These are phyloP conservation scores for Juglanconis oblonga DNA, from an alignment of 2,329 filamentous ascomycete genomes.

Conservation along the genomic window DNA sequence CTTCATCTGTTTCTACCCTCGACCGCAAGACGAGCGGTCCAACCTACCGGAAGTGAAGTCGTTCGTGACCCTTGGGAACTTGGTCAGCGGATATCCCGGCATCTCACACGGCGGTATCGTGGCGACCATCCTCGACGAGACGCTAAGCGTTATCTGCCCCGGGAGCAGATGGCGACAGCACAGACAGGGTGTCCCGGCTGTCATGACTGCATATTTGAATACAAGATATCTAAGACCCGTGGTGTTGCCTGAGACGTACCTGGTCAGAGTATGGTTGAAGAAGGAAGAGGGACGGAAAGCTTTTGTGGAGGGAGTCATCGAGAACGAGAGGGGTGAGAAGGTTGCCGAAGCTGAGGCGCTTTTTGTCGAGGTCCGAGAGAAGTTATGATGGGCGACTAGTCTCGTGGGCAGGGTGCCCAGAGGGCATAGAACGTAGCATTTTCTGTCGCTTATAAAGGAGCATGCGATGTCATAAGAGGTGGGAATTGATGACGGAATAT, in stretches of 20 bases:
- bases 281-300: conserved; percentile 53
- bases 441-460: background rate
- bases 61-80: conserved; percentile 42
- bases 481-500: background rate
- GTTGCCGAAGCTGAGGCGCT: conserved; percentile 52
- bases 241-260: conserved; percentile 43
- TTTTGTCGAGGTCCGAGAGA: conserved; percentile 36
- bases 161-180: conserved; percentile 31
- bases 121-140: conserved; percentile 57
- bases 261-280: conserved; percentile 42
- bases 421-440: background rate
- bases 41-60: conserved; percentile 25
- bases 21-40: conserved; percentile 27
- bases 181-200: conserved; percentile 22
- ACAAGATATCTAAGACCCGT: conserved; percentile 53
- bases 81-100: conserved; percentile 51
- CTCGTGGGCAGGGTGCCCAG: background rate
- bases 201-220: conserved; percentile 54
- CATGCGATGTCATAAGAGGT: too few relatives aligned
- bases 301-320: conserved; percentile 45
- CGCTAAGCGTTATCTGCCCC: conserved; percentile 47
- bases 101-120: conserved; percentile 58
- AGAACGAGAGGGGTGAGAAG: conserved; percentile 44
- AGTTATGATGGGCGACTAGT: conserved; percentile 13
- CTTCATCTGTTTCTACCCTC: conserved; percentile 41